Percentiles rank a stretch among this genome's conserved stretches.
phyloP scores from a whole-genome alignment of 371 early-diverging fungal genomes.

The Rhizomucor pusillus region DNA sequence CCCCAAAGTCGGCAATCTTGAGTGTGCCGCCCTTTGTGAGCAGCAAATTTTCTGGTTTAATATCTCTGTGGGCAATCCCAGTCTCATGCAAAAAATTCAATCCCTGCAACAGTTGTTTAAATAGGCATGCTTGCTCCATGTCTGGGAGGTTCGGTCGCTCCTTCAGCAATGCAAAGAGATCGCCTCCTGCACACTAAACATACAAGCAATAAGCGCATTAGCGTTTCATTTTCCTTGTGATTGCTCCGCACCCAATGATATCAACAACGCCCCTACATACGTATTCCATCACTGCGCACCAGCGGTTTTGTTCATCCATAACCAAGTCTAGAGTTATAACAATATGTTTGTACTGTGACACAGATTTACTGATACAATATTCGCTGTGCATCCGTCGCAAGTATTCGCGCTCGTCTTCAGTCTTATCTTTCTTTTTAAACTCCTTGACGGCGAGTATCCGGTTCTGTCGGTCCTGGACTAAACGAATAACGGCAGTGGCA shows the following conservation, averaged over 20 bases:
- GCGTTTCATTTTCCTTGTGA: background rate
- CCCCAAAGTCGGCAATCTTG: constrained; percentile 98
- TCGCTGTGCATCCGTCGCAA: constrained; percentile 70
- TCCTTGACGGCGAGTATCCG: constrained; percentile 54
- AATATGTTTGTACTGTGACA: constrained; percentile 62
- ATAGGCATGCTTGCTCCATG: constrained; percentile 53
- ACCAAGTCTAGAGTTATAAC: constrained; percentile 73
- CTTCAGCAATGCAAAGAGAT: constrained; percentile 52
- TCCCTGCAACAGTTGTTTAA: constrained; percentile 91
- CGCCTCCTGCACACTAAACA: constrained; percentile 60
- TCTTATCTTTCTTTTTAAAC: constrained; percentile 55
- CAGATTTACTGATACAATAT: constrained; percentile 68
- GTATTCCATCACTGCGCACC: constrained; percentile 74
- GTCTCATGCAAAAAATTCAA: constrained; percentile 94
- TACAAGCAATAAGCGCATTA: constrained; percentile 8
- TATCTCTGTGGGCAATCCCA: constrained; percentile 87
- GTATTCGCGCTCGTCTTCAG: constrained; percentile 64
- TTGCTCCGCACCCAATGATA: background rate
- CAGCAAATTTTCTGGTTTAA: constrained; percentile 92
- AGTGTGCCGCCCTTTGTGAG: constrained; percentile 78
- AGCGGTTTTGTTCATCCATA: constrained; percentile 55
- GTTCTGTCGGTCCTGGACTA: constrained; percentile 2
- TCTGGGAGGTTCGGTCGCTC: constrained; percentile 39
- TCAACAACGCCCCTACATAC: constrained; percentile 15
- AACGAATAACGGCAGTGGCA: constrained; percentile 43